These are phyloP conservation scores for Pseudogymnoascus destructans DNA, from an alignment of 2,329 filamentous ascomycete genomes.

Conservation along the genomic window DNA sequence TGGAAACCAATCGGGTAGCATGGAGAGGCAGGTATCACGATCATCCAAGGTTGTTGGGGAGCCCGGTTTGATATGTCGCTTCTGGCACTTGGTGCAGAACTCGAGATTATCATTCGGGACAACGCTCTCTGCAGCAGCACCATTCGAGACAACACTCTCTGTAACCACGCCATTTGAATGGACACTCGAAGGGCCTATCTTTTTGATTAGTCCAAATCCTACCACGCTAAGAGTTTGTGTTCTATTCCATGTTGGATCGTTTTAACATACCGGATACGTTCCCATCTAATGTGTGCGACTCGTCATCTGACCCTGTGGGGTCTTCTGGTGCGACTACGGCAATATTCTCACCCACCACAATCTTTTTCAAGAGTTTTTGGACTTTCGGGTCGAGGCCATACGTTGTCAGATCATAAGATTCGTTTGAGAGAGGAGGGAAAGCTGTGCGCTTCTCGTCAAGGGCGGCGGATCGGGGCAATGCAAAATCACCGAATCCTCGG, in stretches of 20 bases:
- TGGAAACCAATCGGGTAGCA: slow-evolving; percentile 23
- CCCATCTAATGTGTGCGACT: background rate
- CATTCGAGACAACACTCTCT: slow-evolving; percentile 11
- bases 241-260: background rate
- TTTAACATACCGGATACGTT: background rate
- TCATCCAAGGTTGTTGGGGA: slow-evolving; percentile 16
- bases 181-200: background rate
- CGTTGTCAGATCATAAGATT: background rate
- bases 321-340: background rate
- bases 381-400: background rate
- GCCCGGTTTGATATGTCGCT: slow-evolving; percentile 20
- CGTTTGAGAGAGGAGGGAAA: background rate
- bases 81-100: slow-evolving; percentile 20
- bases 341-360: background rate
- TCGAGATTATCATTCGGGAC: slow-evolving; percentile 10
- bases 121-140: slow-evolving; percentile 9
- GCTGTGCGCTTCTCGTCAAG: background rate
- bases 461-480: background rate
- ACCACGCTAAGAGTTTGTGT: background rate
- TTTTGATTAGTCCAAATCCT: background rate
- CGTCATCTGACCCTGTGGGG: no score
- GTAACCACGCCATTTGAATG: background rate
- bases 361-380: background rate
- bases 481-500: background rate
- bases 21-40: slow-evolving; percentile 20